Evolutionary conservation across 176 grass and related monocot genomes (phyloP).

Genomic region (Rhynchospora pubera): DNA sequence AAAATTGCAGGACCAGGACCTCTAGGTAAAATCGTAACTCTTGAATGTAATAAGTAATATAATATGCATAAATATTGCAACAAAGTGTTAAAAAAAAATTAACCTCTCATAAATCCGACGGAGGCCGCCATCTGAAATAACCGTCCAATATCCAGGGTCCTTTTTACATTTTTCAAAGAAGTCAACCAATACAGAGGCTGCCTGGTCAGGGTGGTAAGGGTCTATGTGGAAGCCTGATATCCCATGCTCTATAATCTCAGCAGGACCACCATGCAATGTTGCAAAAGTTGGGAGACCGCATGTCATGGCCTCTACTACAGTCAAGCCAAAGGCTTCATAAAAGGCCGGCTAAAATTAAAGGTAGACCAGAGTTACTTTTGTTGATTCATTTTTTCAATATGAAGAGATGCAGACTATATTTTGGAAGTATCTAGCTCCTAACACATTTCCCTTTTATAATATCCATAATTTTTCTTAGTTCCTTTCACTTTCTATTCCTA

Average conservation of each 20-base stretch:
- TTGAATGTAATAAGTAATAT: background rate
- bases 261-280: conserved; percentile 81
- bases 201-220: conserved; percentile 72
- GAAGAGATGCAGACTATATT: background rate
- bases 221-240: conserved; percentile 92
- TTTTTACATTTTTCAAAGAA: conserved; percentile 69
- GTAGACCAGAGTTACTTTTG: background rate
- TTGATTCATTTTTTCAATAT: background rate
- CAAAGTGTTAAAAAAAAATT: background rate
- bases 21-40: background rate
- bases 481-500: background rate
- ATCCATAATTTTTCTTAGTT: background rate
- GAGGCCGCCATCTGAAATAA: conserved; percentile 52
- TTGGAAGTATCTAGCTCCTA: background rate
- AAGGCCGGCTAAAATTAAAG: conserved; percentile 61
- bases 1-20: background rate
- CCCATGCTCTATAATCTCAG: conserved; percentile 85
- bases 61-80: background rate
- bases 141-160: conserved; percentile 49
- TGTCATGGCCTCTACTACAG: conserved; percentile 87
- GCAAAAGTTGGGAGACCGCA: conserved; percentile 91
- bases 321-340: conserved; percentile 94
- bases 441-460: background rate
- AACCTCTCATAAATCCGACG: conserved; percentile 74
- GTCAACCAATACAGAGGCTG: conserved; percentile 54